These are phyloP conservation scores for Penicillium griseofulvum DNA, from an alignment of 2,329 filamentous ascomycete species.

Conservation along the genomic window DNA sequence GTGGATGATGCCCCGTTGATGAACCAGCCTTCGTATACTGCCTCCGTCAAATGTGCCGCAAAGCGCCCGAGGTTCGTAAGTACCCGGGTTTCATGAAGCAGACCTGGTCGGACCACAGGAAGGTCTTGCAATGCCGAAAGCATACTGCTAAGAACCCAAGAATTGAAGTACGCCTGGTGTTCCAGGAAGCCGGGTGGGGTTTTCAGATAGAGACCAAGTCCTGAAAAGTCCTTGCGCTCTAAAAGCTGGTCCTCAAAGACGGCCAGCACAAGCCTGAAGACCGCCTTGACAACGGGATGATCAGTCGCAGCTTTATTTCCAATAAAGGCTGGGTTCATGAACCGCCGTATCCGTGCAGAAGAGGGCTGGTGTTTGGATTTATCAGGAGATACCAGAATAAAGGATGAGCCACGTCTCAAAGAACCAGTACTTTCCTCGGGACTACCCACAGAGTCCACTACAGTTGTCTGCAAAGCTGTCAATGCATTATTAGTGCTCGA, in stretches of 20 bases:
- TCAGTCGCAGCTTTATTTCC: constrained; percentile 51
- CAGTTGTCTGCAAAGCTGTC: constrained; percentile 73
- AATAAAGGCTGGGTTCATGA: constrained; percentile 59
- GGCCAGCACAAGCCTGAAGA: constrained; percentile 73
- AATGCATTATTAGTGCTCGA: constrained; percentile 50
- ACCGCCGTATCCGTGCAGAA: constrained; percentile 61
- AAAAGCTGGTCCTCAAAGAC: constrained; percentile 86
- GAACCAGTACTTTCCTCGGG: constrained; percentile 55
- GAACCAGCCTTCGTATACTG: constrained; percentile 95
- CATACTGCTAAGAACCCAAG: constrained; percentile 75
- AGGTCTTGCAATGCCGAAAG: constrained; percentile 68
- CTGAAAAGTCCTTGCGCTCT: constrained; percentile 82
- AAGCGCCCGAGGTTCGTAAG: constrained; percentile 85
- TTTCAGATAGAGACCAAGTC: constrained; percentile 80
- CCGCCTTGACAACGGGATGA: constrained; percentile 69
- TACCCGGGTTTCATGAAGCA: constrained; percentile 75
- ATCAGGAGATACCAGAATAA: constrained; percentile 78
- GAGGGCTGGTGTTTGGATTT: constrained; percentile 58
- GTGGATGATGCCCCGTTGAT: constrained; percentile 79
- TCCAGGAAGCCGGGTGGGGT: constrained; percentile 91
- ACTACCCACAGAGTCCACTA: constrained; percentile 52
- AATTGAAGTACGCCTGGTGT: constrained; percentile 93
- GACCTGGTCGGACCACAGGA: constrained; percentile 68
- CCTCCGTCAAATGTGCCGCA: constrained; percentile 76
- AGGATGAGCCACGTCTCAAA: constrained; percentile 80